Evolutionary conservation across 2,329 filamentous ascomycete genomes (phyloP).

Genomic region (Sporothrix globosa): DNA sequence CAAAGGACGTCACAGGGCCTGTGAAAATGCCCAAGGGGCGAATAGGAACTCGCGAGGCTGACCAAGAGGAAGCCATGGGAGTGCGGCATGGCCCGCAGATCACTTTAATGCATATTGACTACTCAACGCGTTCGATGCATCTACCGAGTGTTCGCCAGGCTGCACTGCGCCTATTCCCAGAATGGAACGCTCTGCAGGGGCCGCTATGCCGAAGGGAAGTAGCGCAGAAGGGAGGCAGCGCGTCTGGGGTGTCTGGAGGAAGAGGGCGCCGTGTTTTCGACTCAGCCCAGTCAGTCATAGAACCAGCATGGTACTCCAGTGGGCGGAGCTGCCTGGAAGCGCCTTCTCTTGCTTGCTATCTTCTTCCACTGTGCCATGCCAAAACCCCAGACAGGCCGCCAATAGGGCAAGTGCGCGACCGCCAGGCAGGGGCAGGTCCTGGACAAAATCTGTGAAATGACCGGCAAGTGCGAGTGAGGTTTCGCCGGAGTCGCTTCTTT

Average conservation of each 20-base stretch:
- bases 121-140: background rate
- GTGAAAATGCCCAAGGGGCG: slow-evolving; percentile 10
- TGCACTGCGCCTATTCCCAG: background rate
- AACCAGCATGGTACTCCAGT: background rate
- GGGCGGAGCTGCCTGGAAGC: slow-evolving; percentile 24
- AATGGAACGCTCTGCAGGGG: slow-evolving; percentile 17
- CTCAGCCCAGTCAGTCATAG: slow-evolving; percentile 12
- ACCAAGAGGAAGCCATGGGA: background rate
- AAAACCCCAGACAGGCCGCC: slow-evolving; percentile 11
- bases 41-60: background rate
- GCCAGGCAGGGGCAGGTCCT: slow-evolving; percentile 10
- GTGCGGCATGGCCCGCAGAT: background rate
- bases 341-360: background rate
- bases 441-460: slow-evolving; percentile 16
- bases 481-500: slow-evolving; percentile 11
- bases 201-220: slow-evolving; percentile 2
- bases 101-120: background rate
- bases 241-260: background rate
- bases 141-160: background rate
- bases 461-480: slow-evolving; percentile 10
- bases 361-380: background rate
- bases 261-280: slow-evolving; percentile 21
- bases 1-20: background rate
- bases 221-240: slow-evolving; percentile 12
- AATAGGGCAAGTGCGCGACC: slow-evolving; percentile 3